Evolutionary conservation across 106 monocot genomes (phyloP), one percentile per base, ranked within the genome.

Genomic region (Gastrodia elata): DNA sequence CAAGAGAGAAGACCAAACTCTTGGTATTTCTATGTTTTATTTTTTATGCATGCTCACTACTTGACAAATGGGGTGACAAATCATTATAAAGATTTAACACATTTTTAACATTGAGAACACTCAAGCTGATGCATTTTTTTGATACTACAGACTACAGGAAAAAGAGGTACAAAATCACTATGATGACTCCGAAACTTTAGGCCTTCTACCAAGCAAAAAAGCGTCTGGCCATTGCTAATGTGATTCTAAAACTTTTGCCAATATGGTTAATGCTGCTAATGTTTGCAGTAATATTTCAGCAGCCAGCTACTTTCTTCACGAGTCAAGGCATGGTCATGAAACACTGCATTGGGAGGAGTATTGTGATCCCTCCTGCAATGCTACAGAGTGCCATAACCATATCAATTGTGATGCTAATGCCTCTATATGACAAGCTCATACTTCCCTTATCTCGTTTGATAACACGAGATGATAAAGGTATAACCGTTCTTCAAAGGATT

Each of bases 221-320:
- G 73, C 71, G n/a, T 32, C 73, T 57, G 26, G 24, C 73, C 30
- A 75, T 90, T 1, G 65, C 72, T 0, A 90, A 68, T 75, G 80
- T 68, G 6, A 86, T 90, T 55, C 37, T 88, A 38, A 80, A 77
- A 80, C 86, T 97, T 6, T 34, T 84, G 3, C 97, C 97, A 1
- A 82, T 88, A 25, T 97, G 97, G 97, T 37, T 64, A 22, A 72
- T 73, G 74, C 88, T 97, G 20, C 90, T 97, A 1, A 90, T 88
- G 90, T 97, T 97, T 68, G 97, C 97, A 8, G 92, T 97, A 48
- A 93, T 93, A 39, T 97, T 97, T 70, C 97, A 97, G 71, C 97
- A 83, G n/a, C 97, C 97, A 0, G 73, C 82, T 2, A 97, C 97
- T 18, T 93, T 97, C 84, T 97, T 97, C 86, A 92, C 90, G 3